These are phyloP conservation scores for Hippophae tibetana DNA, from an alignment of 306 rosid genomes.

Conservation along the genomic window DNA sequence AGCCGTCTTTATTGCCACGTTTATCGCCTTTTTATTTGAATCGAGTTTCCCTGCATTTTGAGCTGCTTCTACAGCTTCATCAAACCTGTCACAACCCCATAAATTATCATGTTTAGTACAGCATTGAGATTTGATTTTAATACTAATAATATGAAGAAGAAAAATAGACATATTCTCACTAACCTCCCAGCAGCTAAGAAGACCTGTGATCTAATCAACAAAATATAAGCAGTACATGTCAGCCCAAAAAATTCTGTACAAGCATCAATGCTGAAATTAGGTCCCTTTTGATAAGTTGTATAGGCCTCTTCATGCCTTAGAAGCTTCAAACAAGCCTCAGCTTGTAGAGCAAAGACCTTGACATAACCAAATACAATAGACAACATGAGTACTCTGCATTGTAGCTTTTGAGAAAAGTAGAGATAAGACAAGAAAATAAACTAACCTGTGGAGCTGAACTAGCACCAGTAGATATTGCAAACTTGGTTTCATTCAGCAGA, in stretches of 20 bases:
- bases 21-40: slow-evolving; percentile 49
- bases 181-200: slow-evolving; percentile 83
- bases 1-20: slow-evolving; percentile 45
- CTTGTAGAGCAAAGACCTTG: slow-evolving; percentile 74
- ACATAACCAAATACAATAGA: slow-evolving; percentile 14
- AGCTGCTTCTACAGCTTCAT: slow-evolving; percentile 62
- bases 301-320: slow-evolving; percentile 69
- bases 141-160: not conserved
- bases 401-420: not conserved
- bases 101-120: not conserved
- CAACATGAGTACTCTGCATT: not conserved
- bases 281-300: slow-evolving; percentile 45
- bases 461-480: slow-evolving; percentile 59
- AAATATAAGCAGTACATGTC: slow-evolving; percentile 36
- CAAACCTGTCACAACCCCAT: slow-evolving; percentile 46
- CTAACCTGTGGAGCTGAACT: slow-evolving; percentile 74
- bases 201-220: slow-evolving; percentile 56
- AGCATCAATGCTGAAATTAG: slow-evolving; percentile 39
- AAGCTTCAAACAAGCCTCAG: slow-evolving; percentile 76
- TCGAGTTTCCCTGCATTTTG: slow-evolving; percentile 54
- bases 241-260: slow-evolving; percentile 51
- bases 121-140: too few species aligned
- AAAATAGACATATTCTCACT: slow-evolving; percentile 5
- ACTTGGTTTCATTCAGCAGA: slow-evolving; percentile 54
- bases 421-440: slow-evolving; percentile 1